These are phyloP conservation scores for Naganishia sp. DNA, from an alignment of 1,284 basidiomycete species.

Conservation along the genomic window DNA sequence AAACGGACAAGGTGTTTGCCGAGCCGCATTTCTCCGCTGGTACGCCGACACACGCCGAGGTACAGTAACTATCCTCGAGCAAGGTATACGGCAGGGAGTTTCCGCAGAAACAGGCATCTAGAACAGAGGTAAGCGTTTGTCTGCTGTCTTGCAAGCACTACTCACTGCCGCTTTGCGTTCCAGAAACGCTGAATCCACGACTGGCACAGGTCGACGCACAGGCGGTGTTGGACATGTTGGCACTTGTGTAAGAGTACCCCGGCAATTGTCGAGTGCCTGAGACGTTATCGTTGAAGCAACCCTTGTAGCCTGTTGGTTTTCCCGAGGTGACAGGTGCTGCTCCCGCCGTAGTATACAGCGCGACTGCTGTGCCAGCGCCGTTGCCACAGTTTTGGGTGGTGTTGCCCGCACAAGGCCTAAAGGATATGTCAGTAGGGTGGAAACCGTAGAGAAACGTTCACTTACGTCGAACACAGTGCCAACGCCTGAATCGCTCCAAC, in stretches of 20 bases:
- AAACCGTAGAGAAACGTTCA: neutral
- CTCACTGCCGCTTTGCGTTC: conserved; percentile 4
- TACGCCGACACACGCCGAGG: neutral
- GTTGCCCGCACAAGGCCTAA: neutral
- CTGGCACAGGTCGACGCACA: conserved; percentile 35
- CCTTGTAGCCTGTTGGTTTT: conserved; percentile 29
- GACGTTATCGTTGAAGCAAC: conserved; percentile 26
- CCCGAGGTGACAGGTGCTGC: neutral
- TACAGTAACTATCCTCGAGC: neutral
- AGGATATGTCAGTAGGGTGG: conserved; percentile 34
- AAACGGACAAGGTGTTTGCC: neutral
- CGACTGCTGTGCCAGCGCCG: neutral
- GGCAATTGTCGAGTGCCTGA: neutral
- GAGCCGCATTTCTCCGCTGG: neutral
- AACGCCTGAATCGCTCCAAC: conserved; percentile 1
- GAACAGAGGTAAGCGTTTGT: neutral
- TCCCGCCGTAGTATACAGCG: neutral
- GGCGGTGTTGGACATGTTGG: conserved; percentile 33
- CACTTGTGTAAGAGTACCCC: conserved; percentile 30
- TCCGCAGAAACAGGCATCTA: neutral
- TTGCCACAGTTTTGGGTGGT: neutral
- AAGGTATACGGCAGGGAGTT: neutral
- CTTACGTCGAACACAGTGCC: neutral
- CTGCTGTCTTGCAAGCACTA: neutral
- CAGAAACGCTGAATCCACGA: neutral